These are phyloP conservation scores for Pistacia integerrima DNA, from an alignment of 345 rosid genomes.

Conservation along the genomic window DNA sequence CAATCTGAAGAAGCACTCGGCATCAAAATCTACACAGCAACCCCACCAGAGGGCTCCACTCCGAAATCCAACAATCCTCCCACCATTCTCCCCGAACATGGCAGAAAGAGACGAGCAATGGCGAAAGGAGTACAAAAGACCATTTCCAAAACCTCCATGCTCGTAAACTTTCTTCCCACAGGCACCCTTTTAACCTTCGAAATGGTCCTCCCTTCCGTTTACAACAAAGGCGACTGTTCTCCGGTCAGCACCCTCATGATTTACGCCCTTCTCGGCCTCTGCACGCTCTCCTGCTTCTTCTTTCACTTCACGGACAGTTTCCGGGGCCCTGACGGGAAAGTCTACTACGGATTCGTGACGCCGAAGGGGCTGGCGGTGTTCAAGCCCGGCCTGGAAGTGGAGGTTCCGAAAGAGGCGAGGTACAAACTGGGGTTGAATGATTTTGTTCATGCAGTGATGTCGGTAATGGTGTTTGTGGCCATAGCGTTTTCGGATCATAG, in stretches of 20 bases:
- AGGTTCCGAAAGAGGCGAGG: constrained; percentile 53
- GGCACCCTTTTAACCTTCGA: constrained; percentile 83
- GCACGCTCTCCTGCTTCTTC: constrained; percentile 71
- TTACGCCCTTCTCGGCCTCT: constrained; percentile 48
- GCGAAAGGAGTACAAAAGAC: constrained; percentile 76
- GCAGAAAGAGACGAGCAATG: constrained; percentile 53
- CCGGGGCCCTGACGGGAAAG: constrained; percentile 59
- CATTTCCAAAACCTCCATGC: constrained; percentile 71
- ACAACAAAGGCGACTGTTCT: constrained; percentile 58
- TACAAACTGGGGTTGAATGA: constrained; percentile 59
- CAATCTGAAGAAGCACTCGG: constrained; percentile 50
- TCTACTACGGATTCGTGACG: constrained; percentile 75
- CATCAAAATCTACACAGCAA: constrained; percentile 57
- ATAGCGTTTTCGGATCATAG: constrained; percentile 71
- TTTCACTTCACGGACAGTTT: constrained; percentile 80
- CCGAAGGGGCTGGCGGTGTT: constrained; percentile 67
- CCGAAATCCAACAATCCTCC: neutral
- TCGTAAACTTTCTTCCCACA: constrained; percentile 69
- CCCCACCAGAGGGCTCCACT: constrained; percentile 41
- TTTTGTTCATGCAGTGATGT: constrained; percentile 71
- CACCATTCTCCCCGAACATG: constrained; percentile 12
- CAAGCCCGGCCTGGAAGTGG: constrained; percentile 53
- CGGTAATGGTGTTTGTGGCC: constrained; percentile 73
- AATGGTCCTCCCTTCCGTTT: constrained; percentile 71
- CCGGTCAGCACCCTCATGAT: constrained; percentile 59